phyloP scores from a whole-genome alignment of 768 basidiomycete genomes.

The Rhizopogon roseolus region DNA sequence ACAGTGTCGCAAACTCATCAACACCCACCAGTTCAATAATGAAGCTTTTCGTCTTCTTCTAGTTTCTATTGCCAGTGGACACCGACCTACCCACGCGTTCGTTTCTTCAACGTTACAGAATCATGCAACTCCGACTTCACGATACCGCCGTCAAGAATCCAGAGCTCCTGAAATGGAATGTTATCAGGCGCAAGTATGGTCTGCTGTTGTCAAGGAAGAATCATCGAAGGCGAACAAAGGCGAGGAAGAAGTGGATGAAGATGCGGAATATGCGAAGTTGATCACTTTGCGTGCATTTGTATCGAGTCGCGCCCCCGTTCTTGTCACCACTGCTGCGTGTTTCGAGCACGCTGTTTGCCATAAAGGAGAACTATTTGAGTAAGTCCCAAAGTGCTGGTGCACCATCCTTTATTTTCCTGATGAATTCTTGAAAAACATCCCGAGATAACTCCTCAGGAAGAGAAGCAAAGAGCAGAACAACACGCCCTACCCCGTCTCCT shows the following conservation, averaged over 20 bases:
- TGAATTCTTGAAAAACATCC: too few species aligned
- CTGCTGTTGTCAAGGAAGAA: slow-evolving; percentile 32
- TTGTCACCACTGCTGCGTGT: too few species aligned
- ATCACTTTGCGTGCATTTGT: too few species aligned
- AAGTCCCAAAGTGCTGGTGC: too few species aligned
- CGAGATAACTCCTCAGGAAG: too few species aligned
- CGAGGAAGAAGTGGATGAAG: slow-evolving; percentile 32
- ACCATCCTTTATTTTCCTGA: too few species aligned
- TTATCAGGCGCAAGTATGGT: slow-evolving; percentile 52
- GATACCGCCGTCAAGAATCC: slow-evolving; percentile 64
- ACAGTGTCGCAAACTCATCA: slow-evolving; percentile 72
- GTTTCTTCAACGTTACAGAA: slow-evolving; percentile 79
- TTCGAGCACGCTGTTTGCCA: too few species aligned
- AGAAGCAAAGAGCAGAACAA: too few species aligned
- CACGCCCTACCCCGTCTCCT: too few species aligned
- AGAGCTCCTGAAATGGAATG: slow-evolving; percentile 60
- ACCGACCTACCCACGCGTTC: slow-evolving; percentile 69
- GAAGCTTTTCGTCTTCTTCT: slow-evolving; percentile 78
- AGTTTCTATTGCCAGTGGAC: slow-evolving; percentile 67
- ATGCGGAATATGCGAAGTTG: too few species aligned
- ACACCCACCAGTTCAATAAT: slow-evolving; percentile 78
- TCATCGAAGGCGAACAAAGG: slow-evolving; percentile 15
- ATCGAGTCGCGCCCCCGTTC: too few species aligned
- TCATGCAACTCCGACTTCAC: slow-evolving; percentile 62
- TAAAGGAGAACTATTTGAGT: too few species aligned